Base-by-base conservation (phyloP, 1,284 basidiomycete species). In the Stereum hirsutum region DNA sequence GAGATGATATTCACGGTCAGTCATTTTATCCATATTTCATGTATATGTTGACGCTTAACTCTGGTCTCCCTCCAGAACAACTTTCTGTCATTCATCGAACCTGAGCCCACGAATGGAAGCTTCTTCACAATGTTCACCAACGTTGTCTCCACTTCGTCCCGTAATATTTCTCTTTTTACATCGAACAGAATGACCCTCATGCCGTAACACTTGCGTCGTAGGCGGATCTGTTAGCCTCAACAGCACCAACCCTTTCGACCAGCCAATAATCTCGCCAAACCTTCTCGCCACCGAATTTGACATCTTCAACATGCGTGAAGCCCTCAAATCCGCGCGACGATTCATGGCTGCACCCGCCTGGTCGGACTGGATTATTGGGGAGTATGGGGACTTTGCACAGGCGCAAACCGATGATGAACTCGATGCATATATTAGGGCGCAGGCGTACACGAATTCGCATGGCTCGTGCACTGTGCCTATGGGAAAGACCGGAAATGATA, bases 141-240 rank as follows among this genome's bases (percentile, higher is more conserved):
- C 11, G 46, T 53, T 15, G 52, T 56, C 26, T 49, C 52, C 6
- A 36, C 46, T 5, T 31, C 45, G 6, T 41, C 46, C 1, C 50
- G 50, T 51, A 14, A 6, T 40, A 43, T n/a, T 14, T 15, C 37
- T 12, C 6, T 41, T 15, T 36, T 4, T 5, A 17, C 6, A 8
- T 30, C 17, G 5, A 14, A 12, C 12, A 5, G 37, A 24, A 38
- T 38, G 14, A 30, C 17, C 15, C 4, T 15, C 12, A 31, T 17
- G 7, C 27, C 2, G 11, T 5, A 21, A 24, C 20, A 19, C 3
- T 35, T 27, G 31, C n/a, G 11, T 4, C n/a, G n/a, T 12, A 57
- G 55, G 52, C 35, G 58, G 58, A 8, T 48, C 48, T 28, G 47
- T 60, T 10, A 49, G 39, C 2, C 49, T 60, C 32, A 42, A 43